Percentiles rank a stretch among this genome's conserved stretches.
phyloP scores from a whole-genome alignment of 371 early-diverging fungal genomes.

The Mortierella sp. region DNA sequence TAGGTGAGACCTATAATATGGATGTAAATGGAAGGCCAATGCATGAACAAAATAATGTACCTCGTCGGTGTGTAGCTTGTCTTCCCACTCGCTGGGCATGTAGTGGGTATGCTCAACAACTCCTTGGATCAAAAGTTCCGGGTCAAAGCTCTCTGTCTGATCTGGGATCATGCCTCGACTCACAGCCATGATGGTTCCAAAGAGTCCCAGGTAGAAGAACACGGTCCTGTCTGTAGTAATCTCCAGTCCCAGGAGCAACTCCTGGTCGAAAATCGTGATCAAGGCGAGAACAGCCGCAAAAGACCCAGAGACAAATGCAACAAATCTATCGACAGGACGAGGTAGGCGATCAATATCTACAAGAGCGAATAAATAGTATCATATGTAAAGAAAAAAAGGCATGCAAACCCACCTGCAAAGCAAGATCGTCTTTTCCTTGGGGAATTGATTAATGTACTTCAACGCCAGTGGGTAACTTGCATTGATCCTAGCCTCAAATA shows the following conservation, averaged over 20 bases:
- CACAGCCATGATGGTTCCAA: slow-evolving; percentile 88
- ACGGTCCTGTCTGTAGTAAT: slow-evolving; percentile 89
- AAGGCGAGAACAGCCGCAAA: slow-evolving; percentile 88
- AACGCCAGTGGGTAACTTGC: slow-evolving; percentile 80
- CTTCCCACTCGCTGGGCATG: slow-evolving; percentile 90
- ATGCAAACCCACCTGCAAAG: slow-evolving; percentile 70
- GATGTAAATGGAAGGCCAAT: neutral
- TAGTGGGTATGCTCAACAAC: slow-evolving; percentile 94
- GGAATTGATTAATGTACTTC: slow-evolving; percentile 92
- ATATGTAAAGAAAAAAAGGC: neutral
- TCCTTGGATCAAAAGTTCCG: slow-evolving; percentile 78
- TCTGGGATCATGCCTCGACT: slow-evolving; percentile 90
- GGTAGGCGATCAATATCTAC: neutral
- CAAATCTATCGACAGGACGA: slow-evolving; percentile 70
- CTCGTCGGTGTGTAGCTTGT: slow-evolving; percentile 86
- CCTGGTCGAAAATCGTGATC: slow-evolving; percentile 90
- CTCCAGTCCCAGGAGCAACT: slow-evolving; percentile 89
- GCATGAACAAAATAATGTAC: slow-evolving; percentile 50
- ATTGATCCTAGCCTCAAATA: slow-evolving; percentile 84
- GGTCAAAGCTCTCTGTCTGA: slow-evolving; percentile 85
- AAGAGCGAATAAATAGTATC: neutral
- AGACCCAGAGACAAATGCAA: slow-evolving; percentile 91
- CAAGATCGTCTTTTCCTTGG: slow-evolving; percentile 83
- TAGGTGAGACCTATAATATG: neutral
- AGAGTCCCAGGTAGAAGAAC: slow-evolving; percentile 92